These are phyloP conservation scores for Suhomyces bribrorum DNA, from an alignment of 1,139 yeast genomes.

Conservation along the genomic window DNA sequence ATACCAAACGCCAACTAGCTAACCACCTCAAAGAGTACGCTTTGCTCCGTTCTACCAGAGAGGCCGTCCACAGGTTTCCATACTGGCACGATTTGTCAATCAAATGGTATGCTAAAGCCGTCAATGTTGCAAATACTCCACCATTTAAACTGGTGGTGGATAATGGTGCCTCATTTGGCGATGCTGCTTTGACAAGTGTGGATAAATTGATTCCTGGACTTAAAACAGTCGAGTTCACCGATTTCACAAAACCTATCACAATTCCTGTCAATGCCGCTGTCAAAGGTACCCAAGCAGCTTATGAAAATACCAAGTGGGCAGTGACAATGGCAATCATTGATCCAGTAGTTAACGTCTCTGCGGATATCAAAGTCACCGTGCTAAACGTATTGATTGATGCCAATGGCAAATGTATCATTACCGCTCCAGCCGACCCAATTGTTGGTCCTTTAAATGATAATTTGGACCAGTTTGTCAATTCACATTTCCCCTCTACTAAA, in stretches of 20 bases:
- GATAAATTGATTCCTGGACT: constrained; percentile 40
- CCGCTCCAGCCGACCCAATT: constrained; percentile 60
- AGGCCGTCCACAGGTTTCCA: constrained; percentile 23
- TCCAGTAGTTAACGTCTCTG: constrained; percentile 46
- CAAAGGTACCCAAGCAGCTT: constrained; percentile 17
- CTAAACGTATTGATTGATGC: constrained; percentile 7
- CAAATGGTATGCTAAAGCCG: constrained; percentile 11
- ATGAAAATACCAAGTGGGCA: constrained; percentile 4
- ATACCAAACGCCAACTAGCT: not conserved
- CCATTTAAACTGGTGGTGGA: constrained; percentile 29
- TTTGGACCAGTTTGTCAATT: constrained; percentile 47
- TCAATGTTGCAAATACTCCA: constrained; percentile 23
- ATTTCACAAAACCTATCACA: constrained; percentile 44
- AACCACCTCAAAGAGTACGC: constrained; percentile 30
- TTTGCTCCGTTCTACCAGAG: constrained; percentile 22
- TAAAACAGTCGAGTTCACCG: constrained; percentile 40
- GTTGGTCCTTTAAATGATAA: constrained; percentile 60
- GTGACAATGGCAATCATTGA: constrained; percentile 21
- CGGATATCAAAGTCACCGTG: constrained; percentile 42
- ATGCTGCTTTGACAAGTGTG: constrained; percentile 33
- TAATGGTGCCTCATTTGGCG: constrained; percentile 32
- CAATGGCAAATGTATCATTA: constrained; percentile 9
- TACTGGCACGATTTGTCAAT: constrained; percentile 21
- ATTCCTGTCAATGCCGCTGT: constrained; percentile 41
- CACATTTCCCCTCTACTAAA: constrained; percentile 50